A percentile compares a stretch with the other conserved stretches of the same genome.
These are phyloP conservation scores for Alternaria alternata DNA, from an alignment of 2,329 filamentous ascomycete species.

Conservation along the genomic window DNA sequence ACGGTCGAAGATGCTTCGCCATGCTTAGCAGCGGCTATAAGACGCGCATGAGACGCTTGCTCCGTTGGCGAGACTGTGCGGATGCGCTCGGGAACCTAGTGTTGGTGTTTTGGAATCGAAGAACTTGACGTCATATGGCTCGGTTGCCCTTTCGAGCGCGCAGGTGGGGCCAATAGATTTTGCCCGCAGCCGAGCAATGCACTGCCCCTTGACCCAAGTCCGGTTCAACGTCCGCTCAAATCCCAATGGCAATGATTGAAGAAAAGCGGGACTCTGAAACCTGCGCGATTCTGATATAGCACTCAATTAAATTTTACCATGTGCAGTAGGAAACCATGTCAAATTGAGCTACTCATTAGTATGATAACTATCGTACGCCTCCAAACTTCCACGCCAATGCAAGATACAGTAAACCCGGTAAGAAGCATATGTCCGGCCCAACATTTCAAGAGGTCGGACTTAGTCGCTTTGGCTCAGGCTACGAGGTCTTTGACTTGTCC, in stretches of 20 bases:
- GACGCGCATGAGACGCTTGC: neutral
- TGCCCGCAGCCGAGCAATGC: neutral
- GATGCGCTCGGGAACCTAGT: conserved; percentile 11
- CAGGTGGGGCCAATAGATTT: neutral
- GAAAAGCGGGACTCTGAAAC: neutral
- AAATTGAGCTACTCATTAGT: neutral
- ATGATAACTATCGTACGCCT: neutral
- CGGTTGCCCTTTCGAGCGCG: neutral
- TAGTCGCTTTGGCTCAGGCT: conserved; percentile 5
- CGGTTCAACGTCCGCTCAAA: neutral
- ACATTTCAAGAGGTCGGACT: neutral
- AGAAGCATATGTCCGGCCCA: neutral
- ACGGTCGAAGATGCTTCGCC: conserved; percentile 8
- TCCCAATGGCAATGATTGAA: neutral
- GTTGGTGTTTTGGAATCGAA: conserved; percentile 5
- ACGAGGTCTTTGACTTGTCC: conserved; percentile 16
- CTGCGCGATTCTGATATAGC: neutral
- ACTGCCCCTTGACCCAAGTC: neutral
- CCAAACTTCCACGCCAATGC: neutral
- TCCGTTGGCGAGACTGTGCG: conserved; percentile 6
- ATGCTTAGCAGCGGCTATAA: conserved; percentile 20
- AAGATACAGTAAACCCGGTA: neutral
- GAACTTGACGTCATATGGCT: conserved; percentile 17
- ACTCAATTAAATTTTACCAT: neutral
- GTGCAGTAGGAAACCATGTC: neutral